Evolutionary conservation across 23 red algal genomes (phyloP).

Genomic region (Agarophyton chilense): DNA sequence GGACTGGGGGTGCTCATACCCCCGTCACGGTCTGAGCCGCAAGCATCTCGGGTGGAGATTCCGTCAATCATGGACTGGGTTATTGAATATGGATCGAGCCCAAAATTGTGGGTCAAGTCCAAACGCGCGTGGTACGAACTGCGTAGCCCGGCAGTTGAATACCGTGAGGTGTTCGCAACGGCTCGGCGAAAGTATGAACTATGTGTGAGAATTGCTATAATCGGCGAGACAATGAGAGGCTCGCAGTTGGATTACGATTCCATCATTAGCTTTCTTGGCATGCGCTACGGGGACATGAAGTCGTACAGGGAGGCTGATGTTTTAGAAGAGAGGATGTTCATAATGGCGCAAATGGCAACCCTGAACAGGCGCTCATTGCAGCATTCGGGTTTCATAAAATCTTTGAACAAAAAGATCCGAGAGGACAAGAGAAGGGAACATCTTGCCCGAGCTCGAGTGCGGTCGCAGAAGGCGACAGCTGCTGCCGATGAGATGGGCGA

Average conservation of each 20-base stretch:
- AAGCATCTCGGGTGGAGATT: slow-evolving; percentile 43
- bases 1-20: slow-evolving; percentile 60
- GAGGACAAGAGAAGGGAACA: slow-evolving; percentile 26
- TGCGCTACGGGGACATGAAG: slow-evolving; percentile 54
- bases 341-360: slow-evolving; percentile 51
- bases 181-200: slow-evolving; percentile 65
- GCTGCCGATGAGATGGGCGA: not conserved
- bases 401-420: slow-evolving; percentile 35
- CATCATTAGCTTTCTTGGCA: slow-evolving; percentile 14
- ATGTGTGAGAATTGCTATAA: slow-evolving; percentile 48
- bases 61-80: slow-evolving; percentile 40
- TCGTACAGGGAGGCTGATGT: slow-evolving; percentile 32
- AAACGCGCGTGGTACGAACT: slow-evolving; percentile 63
- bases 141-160: slow-evolving; percentile 37
- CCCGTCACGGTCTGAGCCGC: not conserved
- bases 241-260: slow-evolving; percentile 26
- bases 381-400: slow-evolving; percentile 47
- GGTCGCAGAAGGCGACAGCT: not conserved
- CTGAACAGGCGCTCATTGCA: slow-evolving; percentile 26
- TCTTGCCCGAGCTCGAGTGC: not conserved
- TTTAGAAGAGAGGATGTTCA: slow-evolving; percentile 49
- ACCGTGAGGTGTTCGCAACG: slow-evolving; percentile 37
- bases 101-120: slow-evolving; percentile 61
- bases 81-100: slow-evolving; percentile 63
- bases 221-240: slow-evolving; percentile 45